A percentile compares a stretch with the other conserved stretches of the same genome.
Conservation (phyloP, 129 eudicot genomes). For the Calendula officinalis region DNA sequence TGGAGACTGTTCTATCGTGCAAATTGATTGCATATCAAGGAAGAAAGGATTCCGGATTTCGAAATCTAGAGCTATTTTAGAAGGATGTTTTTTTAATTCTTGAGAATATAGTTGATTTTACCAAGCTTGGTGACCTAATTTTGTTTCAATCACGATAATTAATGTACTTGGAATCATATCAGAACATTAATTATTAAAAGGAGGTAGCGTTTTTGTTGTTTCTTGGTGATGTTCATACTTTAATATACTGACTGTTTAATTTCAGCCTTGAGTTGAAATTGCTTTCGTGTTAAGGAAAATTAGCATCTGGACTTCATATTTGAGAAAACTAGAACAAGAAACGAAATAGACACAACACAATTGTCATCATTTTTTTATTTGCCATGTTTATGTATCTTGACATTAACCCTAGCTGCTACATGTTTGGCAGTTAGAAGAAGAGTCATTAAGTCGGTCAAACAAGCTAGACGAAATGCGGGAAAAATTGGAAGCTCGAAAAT, state of each 20-base stretch:
- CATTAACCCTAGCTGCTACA: conserved; percentile 8
- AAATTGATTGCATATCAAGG: conserved; percentile 16
- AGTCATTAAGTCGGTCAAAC: conserved; percentile 63
- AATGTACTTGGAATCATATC: conserved; percentile 1
- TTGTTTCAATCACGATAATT: conserved; percentile 1
- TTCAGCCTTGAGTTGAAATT: background rate
- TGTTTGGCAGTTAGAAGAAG: conserved; percentile 65
- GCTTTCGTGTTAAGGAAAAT: conserved; percentile 1
- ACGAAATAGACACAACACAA: background rate
- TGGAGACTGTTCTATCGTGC: background rate
- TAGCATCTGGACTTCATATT: conserved; percentile 7
- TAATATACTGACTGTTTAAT: conserved; percentile 1
- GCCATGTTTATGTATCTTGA: conserved; percentile 17
- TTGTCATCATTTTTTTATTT: background rate
- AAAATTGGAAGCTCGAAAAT: conserved; percentile 64
- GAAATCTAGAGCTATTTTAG: conserved; percentile 2
- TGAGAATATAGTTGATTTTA: background rate
- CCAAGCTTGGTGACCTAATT: conserved; percentile 1
- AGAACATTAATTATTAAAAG: background rate
- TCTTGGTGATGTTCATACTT: conserved; percentile 17
- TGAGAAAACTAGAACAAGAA: conserved; percentile 10
- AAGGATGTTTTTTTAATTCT: background rate
- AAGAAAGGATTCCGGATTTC: background rate
- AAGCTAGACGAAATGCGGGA: conserved; percentile 84
- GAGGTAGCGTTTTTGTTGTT: conserved; percentile 8